Base-by-base conservation (phyloP, 2,329 filamentous ascomycete genomes). In the Zymoseptoria ardabiliae region DNA sequence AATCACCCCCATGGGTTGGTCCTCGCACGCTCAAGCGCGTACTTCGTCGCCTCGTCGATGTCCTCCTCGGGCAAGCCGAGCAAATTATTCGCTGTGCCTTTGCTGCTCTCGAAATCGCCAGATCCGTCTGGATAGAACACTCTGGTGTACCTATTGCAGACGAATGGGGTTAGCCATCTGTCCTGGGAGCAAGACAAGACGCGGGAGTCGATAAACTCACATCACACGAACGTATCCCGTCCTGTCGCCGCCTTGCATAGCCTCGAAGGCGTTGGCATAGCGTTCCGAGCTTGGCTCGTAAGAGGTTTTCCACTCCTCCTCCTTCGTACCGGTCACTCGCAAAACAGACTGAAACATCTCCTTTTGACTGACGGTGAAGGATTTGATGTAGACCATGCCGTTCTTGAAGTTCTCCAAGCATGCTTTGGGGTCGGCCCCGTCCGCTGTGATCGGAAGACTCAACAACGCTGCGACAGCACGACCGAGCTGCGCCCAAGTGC, bases 331-430 rank as follows among this genome's bases (percentile, higher is more conserved):
- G 0, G 82, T 81, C 3, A 85, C 85, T 0, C 81, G 79, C 66
- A 85, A 78, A 11, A 86, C 72, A n/a, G 79, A 80, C 48, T 81
- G 79, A 57, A 89, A 78, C 76, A 89, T 88, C 9, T 89, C 85
- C 10, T 78, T 77, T 70, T 90, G 87, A 60, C 73, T 83, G 61
- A 85, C 65, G 10, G 74, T 70, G 73, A 87, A 89, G 61, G 81
- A 85, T 7, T 75, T 77, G 10, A 86, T 64, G 64, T 78, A 82
- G 1, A 86, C 67, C 0, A 66, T 63, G 54, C 78, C 76, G 70
- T 85, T 83, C 2, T 74, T 71, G 65, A 76, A 84, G 35, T 70
- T 50, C 21, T 63, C 62, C 5, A 65, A 56, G 19, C 56, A 57
- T 25, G 17, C 53, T 20, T 50, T 53, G 17, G 55, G 55, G 19